Percentiles rank a stretch among this genome's conserved stretches.
These are phyloP conservation scores for Sideroxylon spinosum DNA, from an alignment of 179 eudicot species.

Conservation along the genomic window DNA sequence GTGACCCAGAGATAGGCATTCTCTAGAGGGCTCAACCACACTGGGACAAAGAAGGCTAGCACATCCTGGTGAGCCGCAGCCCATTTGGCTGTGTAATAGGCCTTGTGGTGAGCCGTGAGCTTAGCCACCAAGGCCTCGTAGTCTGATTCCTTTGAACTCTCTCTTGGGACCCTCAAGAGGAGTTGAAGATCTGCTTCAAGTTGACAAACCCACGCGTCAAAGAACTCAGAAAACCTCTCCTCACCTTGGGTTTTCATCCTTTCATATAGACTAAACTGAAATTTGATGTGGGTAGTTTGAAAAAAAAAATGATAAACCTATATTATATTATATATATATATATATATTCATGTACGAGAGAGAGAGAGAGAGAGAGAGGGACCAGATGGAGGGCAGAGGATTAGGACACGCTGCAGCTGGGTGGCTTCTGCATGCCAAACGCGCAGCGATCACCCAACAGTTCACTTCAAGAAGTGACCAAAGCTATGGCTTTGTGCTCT, in stretches of 20 bases:
- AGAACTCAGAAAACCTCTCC: conserved; percentile 37
- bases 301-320: background rate
- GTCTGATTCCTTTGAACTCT: conserved; percentile 12
- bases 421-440: conserved; percentile 11
- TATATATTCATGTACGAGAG: background rate
- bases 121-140: conserved; percentile 33
- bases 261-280: background rate
- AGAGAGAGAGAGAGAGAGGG: background rate
- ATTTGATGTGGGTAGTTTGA: background rate
- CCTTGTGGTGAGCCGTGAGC: conserved; percentile 59
- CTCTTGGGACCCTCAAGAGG: conserved; percentile 24
- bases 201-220: conserved; percentile 47
- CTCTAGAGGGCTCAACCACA: conserved; percentile 60
- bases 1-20: conserved; percentile 56
- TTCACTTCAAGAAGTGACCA: conserved; percentile 14
- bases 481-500: background rate
- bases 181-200: conserved; percentile 45
- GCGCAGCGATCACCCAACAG: conserved; percentile 14
- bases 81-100: conserved; percentile 64
- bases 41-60: conserved; percentile 45
- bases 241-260: conserved; percentile 26
- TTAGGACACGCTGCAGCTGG: conserved; percentile 15
- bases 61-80: conserved; percentile 57
- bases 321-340: background rate
- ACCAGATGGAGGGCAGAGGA: conserved; percentile 24